phyloP scores from a whole-genome alignment of 768 basidiomycete genomes.

The Kwoniella dejecticola region DNA sequence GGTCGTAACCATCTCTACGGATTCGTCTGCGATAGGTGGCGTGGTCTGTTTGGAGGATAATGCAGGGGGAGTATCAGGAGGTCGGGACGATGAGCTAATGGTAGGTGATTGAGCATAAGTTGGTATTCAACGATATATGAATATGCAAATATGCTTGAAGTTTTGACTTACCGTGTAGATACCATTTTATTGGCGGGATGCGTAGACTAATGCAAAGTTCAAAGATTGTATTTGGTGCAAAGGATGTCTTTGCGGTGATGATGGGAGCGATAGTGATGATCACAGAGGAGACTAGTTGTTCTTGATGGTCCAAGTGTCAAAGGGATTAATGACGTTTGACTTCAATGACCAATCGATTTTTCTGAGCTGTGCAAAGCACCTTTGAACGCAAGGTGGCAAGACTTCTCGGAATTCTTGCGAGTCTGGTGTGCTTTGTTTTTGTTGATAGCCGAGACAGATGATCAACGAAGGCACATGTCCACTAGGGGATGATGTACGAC shows the following conservation, averaged over 20 bases:
- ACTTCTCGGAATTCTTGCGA: too few species aligned
- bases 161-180: conserved; percentile 28
- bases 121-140: neutral
- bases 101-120: too few species aligned
- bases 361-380: too few species aligned
- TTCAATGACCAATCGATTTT: too few species aligned
- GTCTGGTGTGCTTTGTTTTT: neutral
- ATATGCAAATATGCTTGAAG: too few species aligned
- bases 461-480: conserved; percentile 6
- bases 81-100: conserved; percentile 1
- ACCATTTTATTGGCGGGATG: conserved; percentile 19
- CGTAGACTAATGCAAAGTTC: neutral
- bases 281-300: neutral
- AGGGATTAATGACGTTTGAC: neutral
- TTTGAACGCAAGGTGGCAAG: too few species aligned
- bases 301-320: neutral
- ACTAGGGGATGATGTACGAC: too few species aligned
- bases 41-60: neutral
- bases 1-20: conserved; percentile 35
- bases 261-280: neutral
- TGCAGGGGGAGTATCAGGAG: conserved; percentile 3
- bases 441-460: neutral
- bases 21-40: neutral
- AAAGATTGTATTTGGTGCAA: neutral
- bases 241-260: neutral